Evolutionary conservation across 148 eudicot genomes (phyloP), one percentile per base, ranked within the genome.

Genomic region (Selenicereus undatus): DNA sequence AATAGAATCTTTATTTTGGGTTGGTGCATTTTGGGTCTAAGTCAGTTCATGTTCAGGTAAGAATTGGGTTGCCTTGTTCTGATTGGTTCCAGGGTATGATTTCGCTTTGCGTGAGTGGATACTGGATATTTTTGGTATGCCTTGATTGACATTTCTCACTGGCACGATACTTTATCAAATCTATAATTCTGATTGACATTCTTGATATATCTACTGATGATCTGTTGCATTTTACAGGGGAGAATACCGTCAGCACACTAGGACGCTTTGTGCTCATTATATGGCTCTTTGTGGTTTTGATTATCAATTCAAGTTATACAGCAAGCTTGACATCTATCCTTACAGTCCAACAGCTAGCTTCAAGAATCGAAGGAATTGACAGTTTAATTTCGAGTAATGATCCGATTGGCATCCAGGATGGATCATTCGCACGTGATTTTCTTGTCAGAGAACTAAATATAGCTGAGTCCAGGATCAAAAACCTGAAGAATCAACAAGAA

Each of bases 241-340:
- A 94, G 80, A 94, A 86, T 73, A 90, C 95, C 4, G 91, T 91
- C 29, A 92, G 94, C 88, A 80, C 95, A 27, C 78, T 92, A 54
- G 98, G 97, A 43, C 89, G 94, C 62, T 66, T 89, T 60, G 97
- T 94, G 73, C 84, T 94, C 72, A 84, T 94, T 56, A 83, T 92
- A 81, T 94, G 98, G 98, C 90, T 94, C 68, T 94, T 91, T 80
- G 92, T 91, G 43, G 94, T 94, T 69, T 81, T 94, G 66, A 89
- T 94, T 35, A 92, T 94, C 83, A 94, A 88, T 78, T 94, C 98
- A 50, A 94, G 98, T 84, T 94, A 94, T 79, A 94, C 98, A 16
- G 98, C 98, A 70, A 94, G 98, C 84, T 88, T 94, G 87, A 92
- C 98, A 66, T 94, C 98, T 39, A 91, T 94, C 64, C 93, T 92